Percentiles rank a stretch among this genome's conserved stretches.
These are phyloP conservation scores for Dendrothele bispora DNA, from an alignment of 768 basidiomycete genomes.

Conservation along the genomic window DNA sequence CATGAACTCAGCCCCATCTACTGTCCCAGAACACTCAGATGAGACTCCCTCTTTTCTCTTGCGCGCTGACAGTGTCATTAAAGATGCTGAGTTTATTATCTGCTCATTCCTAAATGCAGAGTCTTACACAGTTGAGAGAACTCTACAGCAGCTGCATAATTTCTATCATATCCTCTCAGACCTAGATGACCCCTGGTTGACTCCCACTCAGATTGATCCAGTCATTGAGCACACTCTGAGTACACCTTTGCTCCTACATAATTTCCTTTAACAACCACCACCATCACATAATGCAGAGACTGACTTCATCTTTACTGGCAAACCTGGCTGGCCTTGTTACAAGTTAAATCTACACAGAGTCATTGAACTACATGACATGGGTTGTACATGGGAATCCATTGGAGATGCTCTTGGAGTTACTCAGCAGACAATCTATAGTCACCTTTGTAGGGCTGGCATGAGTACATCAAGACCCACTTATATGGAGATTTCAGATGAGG, in stretches of 20 bases:
- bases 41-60: slow-evolving; percentile 1
- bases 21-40: too few relatives aligned
- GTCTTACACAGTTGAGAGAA: slow-evolving; percentile 7
- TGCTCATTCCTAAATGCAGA: slow-evolving; percentile 18
- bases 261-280: slow-evolving; percentile 1
- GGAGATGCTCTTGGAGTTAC: slow-evolving; percentile 1
- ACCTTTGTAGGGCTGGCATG: background rate
- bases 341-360: slow-evolving; percentile 1
- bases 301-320: background rate
- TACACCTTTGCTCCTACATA: background rate
- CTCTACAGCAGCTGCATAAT: slow-evolving; percentile 7
- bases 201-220: background rate
- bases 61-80: slow-evolving; percentile 6
- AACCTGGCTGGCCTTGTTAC: slow-evolving; percentile 2
- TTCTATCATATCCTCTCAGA: slow-evolving; percentile 8
- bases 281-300: background rate
- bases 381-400: background rate
- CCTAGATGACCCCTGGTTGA: slow-evolving; percentile 5
- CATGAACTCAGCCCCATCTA: too few relatives aligned
- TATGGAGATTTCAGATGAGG: background rate
- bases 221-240: background rate
- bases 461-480: background rate
- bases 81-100: slow-evolving; percentile 14
- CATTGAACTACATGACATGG: slow-evolving; percentile 1
- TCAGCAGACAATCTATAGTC: slow-evolving; percentile 3